Evolutionary conservation across 208 protist genomes (phyloP).

Genomic region (Wallacemonas collosoma): DNA sequence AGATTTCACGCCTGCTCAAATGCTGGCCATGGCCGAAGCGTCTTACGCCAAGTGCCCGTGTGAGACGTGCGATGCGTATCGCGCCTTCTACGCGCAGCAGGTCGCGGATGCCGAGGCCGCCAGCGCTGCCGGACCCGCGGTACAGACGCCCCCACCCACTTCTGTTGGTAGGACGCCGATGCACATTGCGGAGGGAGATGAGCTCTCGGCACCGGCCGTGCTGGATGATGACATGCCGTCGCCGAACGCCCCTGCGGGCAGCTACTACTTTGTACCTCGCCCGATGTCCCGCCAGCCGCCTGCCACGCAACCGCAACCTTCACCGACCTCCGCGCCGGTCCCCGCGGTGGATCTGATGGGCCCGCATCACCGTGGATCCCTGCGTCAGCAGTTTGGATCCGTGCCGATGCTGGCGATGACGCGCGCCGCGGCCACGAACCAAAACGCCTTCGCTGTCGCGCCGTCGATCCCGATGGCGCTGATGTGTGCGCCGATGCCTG

Average conservation of each 20-base stretch:
- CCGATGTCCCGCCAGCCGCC: not conserved
- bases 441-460: not conserved
- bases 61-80: constrained; percentile 47
- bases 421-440: not conserved
- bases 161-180: no score
- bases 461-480: not conserved
- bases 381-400: constrained; percentile 5
- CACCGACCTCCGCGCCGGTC: not conserved
- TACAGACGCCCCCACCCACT: no score
- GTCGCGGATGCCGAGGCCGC: constrained; percentile 5
- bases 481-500: not conserved
- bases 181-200: not conserved
- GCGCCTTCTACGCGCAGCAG: constrained; percentile 32
- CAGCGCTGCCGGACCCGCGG: not conserved
- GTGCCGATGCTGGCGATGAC: constrained; percentile 5
- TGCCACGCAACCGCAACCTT: constrained; percentile 1
- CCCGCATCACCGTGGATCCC: constrained; percentile 9
- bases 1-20: constrained; percentile 27
- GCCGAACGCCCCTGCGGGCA: constrained; percentile 7
- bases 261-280: constrained; percentile 16
- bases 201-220: not conserved
- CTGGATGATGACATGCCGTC: constrained; percentile 14
- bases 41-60: constrained; percentile 51
- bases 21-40: constrained; percentile 25
- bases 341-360: no score